These are phyloP conservation scores for Mucor velutinosus DNA, from an alignment of 371 early-diverging fungal species.

Conservation along the genomic window DNA sequence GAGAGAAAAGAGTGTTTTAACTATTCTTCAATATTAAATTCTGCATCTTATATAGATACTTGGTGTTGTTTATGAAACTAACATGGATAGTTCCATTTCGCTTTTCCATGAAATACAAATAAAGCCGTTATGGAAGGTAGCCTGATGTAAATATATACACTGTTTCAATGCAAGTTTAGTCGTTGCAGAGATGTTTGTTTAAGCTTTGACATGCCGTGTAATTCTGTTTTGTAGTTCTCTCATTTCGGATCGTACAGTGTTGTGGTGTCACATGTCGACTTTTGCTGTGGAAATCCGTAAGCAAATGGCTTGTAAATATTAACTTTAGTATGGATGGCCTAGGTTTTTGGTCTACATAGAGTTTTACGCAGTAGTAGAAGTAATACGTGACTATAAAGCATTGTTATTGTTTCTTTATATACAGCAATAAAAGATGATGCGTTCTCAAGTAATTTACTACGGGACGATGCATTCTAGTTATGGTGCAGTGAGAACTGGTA, in stretches of 20 bases:
- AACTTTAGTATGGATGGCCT: too few species aligned
- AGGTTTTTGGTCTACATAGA: too few species aligned
- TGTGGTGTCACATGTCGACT: not conserved
- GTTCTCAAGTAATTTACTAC: too few species aligned
- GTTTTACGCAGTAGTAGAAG: too few species aligned
- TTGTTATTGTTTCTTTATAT: too few species aligned
- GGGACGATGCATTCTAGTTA: too few species aligned
- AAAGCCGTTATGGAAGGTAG: slow-evolving; percentile 9
- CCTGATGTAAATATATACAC: slow-evolving; percentile 4
- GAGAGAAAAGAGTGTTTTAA: not conserved
- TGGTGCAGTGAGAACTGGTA: too few species aligned
- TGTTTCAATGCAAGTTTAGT: not conserved
- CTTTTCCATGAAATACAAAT: not conserved
- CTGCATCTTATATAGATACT: not conserved
- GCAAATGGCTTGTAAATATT: not conserved
- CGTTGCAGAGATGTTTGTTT: not conserved
- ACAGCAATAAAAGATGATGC: too few species aligned
- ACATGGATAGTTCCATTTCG: not conserved
- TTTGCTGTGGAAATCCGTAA: not conserved
- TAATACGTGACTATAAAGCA: too few species aligned
- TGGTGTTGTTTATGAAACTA: slow-evolving; percentile 7
- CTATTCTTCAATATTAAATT: not conserved
- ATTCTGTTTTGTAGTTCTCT: not conserved
- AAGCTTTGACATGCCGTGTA: not conserved
- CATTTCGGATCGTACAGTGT: not conserved